Percentiles rank a stretch among this genome's conserved stretches.
These are phyloP conservation scores for Pascua sp. DNA, from an alignment of 1,284 basidiomycete genomes.

Conservation along the genomic window DNA sequence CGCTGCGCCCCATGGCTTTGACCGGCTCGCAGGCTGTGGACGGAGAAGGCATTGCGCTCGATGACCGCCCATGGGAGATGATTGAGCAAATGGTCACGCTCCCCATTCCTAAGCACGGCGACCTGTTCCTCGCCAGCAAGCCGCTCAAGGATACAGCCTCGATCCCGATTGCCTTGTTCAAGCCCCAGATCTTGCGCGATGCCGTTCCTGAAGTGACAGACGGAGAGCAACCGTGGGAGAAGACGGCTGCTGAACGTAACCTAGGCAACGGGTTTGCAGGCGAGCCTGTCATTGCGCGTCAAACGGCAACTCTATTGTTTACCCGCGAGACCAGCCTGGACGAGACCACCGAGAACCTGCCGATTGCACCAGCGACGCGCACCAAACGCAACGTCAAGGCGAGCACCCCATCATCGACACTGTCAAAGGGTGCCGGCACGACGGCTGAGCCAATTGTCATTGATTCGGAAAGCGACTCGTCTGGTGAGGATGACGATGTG, in stretches of 20 bases:
- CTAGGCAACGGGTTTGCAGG: slow-evolving; percentile 42
- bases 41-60: slow-evolving; percentile 24
- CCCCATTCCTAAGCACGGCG: slow-evolving; percentile 18
- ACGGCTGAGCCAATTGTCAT: slow-evolving; percentile 38
- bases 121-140: slow-evolving; percentile 30
- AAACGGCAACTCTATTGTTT: slow-evolving; percentile 29
- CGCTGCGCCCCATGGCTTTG: slow-evolving; percentile 30
- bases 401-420: slow-evolving; percentile 1
- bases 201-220: slow-evolving; percentile 20
- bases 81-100: slow-evolving; percentile 36
- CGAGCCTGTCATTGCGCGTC: slow-evolving; percentile 30
- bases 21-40: slow-evolving; percentile 14
- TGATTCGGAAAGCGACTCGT: slow-evolving; percentile 24
- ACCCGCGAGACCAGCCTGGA: slow-evolving; percentile 6
- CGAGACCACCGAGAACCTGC: slow-evolving; percentile 3
- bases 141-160: slow-evolving; percentile 35
- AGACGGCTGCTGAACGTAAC: slow-evolving; percentile 36
- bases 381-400: slow-evolving; percentile 4
- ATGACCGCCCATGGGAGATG: slow-evolving; percentile 47
- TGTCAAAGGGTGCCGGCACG: slow-evolving; percentile 19
- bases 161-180: slow-evolving; percentile 38
- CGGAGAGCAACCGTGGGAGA: slow-evolving; percentile 16
- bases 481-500: slow-evolving; percentile 16
- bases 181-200: slow-evolving; percentile 37
- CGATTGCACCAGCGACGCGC: slow-evolving; percentile 12